phyloP scores from a whole-genome alignment of 768 basidiomycete genomes.

The Cantharellus cinnabarinus region DNA sequence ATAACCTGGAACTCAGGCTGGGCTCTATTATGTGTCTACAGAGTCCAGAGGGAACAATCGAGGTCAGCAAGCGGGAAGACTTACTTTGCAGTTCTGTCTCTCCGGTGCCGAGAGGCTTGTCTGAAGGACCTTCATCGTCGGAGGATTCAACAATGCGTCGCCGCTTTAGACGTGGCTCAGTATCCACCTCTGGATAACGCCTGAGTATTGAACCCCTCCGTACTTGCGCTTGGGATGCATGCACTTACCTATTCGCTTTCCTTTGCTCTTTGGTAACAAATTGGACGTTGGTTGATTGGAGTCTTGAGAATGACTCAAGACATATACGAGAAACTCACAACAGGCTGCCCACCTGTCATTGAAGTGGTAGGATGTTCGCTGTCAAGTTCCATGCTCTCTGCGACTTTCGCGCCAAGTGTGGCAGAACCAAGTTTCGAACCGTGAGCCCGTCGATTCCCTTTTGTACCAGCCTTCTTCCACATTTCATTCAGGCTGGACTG shows the following conservation, averaged over 20 bases:
- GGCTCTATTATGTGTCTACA: too few species aligned
- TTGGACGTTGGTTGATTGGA: slow-evolving; percentile 1
- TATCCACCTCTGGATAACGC: background rate
- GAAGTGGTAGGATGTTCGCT: background rate
- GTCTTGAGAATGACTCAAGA: background rate
- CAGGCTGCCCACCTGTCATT: background rate
- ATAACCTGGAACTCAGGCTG: too few species aligned
- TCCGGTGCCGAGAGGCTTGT: background rate
- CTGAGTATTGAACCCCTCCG: background rate
- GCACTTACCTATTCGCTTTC: slow-evolving; percentile 1
- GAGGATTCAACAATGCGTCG: slow-evolving; percentile 23
- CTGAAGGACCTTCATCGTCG: slow-evolving; percentile 13
- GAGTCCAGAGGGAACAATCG: too few species aligned
- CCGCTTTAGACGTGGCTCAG: slow-evolving; percentile 12
- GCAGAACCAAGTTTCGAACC: slow-evolving; percentile 10
- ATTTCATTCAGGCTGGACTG: slow-evolving; percentile 62
- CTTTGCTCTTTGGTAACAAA: background rate
- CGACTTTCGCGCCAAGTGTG: slow-evolving; percentile 12
- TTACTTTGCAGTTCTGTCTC: too few species aligned
- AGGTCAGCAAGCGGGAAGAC: too few species aligned
- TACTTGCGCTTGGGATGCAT: background rate
- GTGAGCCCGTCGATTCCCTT: background rate
- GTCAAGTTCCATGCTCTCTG: slow-evolving; percentile 10
- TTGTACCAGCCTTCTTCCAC: slow-evolving; percentile 29
- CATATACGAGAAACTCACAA: background rate